Conservation (phyloP, 2,329 filamentous ascomycete species). For the Sporothrix pallida region DNA sequence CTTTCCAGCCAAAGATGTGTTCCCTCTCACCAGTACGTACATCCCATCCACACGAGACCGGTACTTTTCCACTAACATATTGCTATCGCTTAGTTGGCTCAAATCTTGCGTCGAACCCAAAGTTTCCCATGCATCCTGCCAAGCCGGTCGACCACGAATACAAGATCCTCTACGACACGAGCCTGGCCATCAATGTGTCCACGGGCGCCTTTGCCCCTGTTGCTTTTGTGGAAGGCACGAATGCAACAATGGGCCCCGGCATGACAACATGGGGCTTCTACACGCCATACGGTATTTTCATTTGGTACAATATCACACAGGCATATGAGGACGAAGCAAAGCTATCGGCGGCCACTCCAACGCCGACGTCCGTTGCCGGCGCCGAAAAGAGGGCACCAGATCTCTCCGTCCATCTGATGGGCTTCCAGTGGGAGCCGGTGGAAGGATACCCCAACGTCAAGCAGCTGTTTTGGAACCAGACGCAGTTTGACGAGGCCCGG, state of each 20-base stretch:
- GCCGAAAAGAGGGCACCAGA: too few relatives aligned
- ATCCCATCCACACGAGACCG: too few relatives aligned
- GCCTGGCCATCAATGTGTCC: constrained; percentile 34
- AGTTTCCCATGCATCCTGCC: constrained; percentile 24
- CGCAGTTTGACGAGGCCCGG: constrained; percentile 34
- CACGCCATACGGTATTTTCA: constrained; percentile 31
- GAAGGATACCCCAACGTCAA: constrained; percentile 25
- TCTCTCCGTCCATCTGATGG: constrained; percentile 28
- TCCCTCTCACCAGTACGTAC: constrained; percentile 31
- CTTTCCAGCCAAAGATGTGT: constrained; percentile 26
- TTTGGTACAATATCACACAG: constrained; percentile 23
- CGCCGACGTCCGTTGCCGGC: too few relatives aligned
- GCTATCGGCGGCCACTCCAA: too few relatives aligned
- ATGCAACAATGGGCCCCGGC: constrained; percentile 31
- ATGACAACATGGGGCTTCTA: constrained; percentile 37
- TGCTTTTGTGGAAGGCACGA: constrained; percentile 31
- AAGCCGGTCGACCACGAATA: constrained; percentile 30
- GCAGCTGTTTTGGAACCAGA: constrained; percentile 39
- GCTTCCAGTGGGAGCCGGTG: constrained; percentile 36
- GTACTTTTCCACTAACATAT: neutral
- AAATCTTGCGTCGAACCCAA: too few relatives aligned
- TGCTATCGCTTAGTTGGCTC: too few relatives aligned
- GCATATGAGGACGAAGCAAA: too few relatives aligned
- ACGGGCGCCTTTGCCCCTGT: constrained; percentile 35
- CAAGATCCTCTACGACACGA: constrained; percentile 1